phyloP scores from a whole-genome alignment of 768 basidiomycete genomes.

The Dendrothele bispora region DNA sequence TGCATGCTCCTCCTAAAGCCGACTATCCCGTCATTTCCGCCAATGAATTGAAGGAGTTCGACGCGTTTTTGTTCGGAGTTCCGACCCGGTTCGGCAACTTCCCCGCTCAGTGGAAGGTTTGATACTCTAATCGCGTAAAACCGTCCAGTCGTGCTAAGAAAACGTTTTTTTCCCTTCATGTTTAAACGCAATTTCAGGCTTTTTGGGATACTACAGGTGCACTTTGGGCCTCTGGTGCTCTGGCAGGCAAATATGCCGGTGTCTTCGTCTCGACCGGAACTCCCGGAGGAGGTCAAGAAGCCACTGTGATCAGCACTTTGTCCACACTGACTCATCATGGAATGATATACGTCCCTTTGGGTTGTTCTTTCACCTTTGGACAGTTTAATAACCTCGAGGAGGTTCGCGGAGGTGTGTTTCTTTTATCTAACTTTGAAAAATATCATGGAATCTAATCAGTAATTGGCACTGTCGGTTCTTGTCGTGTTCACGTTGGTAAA shows the following conservation, averaged over 20 bases:
- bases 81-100: constrained; percentile 82
- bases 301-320: constrained; percentile 49
- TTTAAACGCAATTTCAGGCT: constrained; percentile 30
- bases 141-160: too few species aligned
- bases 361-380: constrained; percentile 50
- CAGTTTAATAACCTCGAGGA: constrained; percentile 43
- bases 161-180: neutral
- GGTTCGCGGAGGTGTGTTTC: constrained; percentile 57
- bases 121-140: too few species aligned
- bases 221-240: constrained; percentile 58
- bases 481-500: too few species aligned
- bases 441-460: too few species aligned
- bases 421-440: too few species aligned
- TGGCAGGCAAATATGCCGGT: constrained; percentile 75
- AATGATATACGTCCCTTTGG: constrained; percentile 69
- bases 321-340: constrained; percentile 72
- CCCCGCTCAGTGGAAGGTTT: constrained; percentile 72
- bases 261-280: constrained; percentile 71
- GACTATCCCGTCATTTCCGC: constrained; percentile 67
- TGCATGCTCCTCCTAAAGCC: constrained; percentile 73
- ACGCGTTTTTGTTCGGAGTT: constrained; percentile 75
- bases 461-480: too few species aligned
- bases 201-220: constrained; percentile 78
- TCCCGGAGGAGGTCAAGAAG: constrained; percentile 79
- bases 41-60: constrained; percentile 51